Conservation (phyloP, 768 basidiomycete genomes). For the Panaeolus papilionaceus region DNA sequence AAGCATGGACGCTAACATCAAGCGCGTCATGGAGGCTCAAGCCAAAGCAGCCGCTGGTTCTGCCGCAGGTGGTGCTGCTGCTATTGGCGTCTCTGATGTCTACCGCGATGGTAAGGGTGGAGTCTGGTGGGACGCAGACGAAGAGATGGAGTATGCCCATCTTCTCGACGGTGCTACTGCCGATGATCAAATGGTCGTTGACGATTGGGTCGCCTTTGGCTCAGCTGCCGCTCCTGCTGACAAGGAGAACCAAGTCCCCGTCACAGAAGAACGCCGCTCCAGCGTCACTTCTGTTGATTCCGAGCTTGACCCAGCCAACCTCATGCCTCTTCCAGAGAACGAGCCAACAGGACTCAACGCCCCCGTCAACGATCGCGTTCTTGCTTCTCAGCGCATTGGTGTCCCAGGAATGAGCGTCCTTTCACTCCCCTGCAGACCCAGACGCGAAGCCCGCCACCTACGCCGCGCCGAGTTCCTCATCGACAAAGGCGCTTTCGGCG, state of each 20-base stretch:
- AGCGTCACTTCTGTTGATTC: conserved; percentile 60
- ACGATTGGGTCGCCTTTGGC: conserved; percentile 17
- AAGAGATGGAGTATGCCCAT: conserved; percentile 71
- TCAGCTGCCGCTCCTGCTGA: not conserved
- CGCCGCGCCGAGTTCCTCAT: conserved; percentile 41
- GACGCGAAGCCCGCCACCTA: conserved; percentile 40
- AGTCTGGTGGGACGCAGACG: conserved; percentile 76
- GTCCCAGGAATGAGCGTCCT: conserved; percentile 45
- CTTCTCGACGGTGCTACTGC: conserved; percentile 52
- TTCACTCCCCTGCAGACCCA: conserved; percentile 43
- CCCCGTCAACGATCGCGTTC: conserved; percentile 34
- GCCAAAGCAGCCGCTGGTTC: conserved; percentile 49
- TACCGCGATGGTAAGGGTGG: conserved; percentile 67
- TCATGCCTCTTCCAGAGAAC: conserved; percentile 44
- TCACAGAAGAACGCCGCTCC: conserved; percentile 40
- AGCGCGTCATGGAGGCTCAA: conserved; percentile 59
- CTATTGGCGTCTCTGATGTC: conserved; percentile 52
- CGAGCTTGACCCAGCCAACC: conserved; percentile 55
- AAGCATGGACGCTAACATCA: conserved; percentile 56
- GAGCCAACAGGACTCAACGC: conserved; percentile 28
- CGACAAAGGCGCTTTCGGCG: conserved; percentile 41
- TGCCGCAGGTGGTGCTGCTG: conserved; percentile 19
- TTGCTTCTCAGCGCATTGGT: conserved; percentile 41
- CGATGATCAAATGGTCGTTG: conserved; percentile 32
- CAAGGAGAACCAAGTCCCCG: conserved; percentile 25